Evolutionary conservation across 345 rosid species (phyloP), one percentile per base, ranked within the genome.

Genomic region (Sonneratia caseolaris): DNA sequence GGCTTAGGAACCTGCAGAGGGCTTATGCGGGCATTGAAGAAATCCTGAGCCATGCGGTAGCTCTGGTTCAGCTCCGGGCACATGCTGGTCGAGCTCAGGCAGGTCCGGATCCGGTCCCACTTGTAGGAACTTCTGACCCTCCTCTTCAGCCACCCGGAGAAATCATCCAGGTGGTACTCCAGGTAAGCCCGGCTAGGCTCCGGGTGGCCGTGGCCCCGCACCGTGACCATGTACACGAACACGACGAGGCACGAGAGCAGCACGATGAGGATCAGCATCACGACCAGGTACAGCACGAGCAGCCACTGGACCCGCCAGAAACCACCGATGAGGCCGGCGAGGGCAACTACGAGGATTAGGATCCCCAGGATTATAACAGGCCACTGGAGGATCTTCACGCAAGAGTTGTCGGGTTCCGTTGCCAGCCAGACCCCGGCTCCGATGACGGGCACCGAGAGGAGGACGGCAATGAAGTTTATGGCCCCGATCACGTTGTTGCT

Each of bases 381-480:
- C 98, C 97, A 92, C 68, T 90, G 98, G 12, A 95, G 86, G 19
- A 92, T 80, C 81, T 87, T 90, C 15, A 92, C 90, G 47, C 99
- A 95, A 0, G 96, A 83, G 78, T 95, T 89, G 81, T 90, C 98
- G 0, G 91, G 84, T 62, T 88, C 85, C 5, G 42, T 87, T 24
- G 96, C 75, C 0, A 95, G 85, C 99, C 98, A 95, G 78, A 95
- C 91, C 70, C 98, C 97, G 13, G 88, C 87, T 1, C 97, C 98
- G 45, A 95, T 88, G 70, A 95, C 69, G 1, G 97, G 99, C 15
- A 92, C 80, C 0, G 99, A 90, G 35, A 95, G 93, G 42, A 95
- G 91, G 81, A 92, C 81, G 37, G 97, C 86, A 18, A 88, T 84
- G 74, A 95, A 89, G 91, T 92, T 95, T 68, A 90, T 90, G 49